These are phyloP conservation scores for Candida adriatica DNA, from an alignment of 805 yeast genomes.

Conservation along the genomic window DNA sequence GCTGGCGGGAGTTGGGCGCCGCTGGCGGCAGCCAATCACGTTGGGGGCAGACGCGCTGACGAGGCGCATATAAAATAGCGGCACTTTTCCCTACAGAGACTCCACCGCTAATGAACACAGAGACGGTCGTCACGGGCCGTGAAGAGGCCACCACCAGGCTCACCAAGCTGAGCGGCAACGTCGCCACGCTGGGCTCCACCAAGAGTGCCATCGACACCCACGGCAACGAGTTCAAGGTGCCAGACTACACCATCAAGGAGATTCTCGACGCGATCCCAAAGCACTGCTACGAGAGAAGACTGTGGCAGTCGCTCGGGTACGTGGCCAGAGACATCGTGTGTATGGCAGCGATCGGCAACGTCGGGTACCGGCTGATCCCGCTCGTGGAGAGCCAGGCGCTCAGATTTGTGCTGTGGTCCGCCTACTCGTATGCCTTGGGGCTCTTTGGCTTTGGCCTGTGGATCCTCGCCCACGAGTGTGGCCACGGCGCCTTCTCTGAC, in stretches of 20 bases:
- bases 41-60: not conserved
- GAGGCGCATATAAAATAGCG: not conserved
- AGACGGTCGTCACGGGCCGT: slow-evolving; percentile 11
- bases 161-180: slow-evolving; percentile 17
- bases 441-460: slow-evolving; percentile 72
- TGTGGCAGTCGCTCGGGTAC: slow-evolving; percentile 48
- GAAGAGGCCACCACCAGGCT: slow-evolving; percentile 12
- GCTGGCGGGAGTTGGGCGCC: too few species aligned
- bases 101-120: too few species aligned
- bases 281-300: slow-evolving; percentile 63
- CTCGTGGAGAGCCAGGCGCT: slow-evolving; percentile 33
- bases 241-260: slow-evolving; percentile 72
- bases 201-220: slow-evolving; percentile 31
- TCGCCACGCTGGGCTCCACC: slow-evolving; percentile 15
- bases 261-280: slow-evolving; percentile 65
- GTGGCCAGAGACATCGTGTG: slow-evolving; percentile 59
- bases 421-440: slow-evolving; percentile 49
- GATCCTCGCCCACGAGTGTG: slow-evolving; percentile 90
- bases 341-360: slow-evolving; percentile 41
- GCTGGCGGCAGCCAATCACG: not conserved
- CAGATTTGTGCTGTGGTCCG: slow-evolving; percentile 54
- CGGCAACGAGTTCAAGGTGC: slow-evolving; percentile 65
- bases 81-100: too few species aligned
- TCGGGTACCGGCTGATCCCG: slow-evolving; percentile 51
- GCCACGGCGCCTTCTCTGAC: slow-evolving; percentile 80